Percentiles rank a stretch among this genome's conserved stretches.
Conservation (phyloP, 352 stramenopile species). For the Stramenopiles sp. region DNA sequence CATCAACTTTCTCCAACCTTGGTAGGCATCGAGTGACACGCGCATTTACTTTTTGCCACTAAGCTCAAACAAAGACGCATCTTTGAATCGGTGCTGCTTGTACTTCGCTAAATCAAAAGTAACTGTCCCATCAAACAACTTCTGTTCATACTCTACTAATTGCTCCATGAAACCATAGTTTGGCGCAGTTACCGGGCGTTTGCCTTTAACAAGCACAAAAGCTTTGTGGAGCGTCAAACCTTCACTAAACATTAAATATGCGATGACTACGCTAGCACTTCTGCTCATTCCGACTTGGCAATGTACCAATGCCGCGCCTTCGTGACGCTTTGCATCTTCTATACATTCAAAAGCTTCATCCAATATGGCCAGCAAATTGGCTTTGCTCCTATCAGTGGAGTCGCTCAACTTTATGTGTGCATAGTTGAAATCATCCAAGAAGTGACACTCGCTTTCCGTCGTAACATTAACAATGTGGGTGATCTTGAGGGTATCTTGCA, state of each 20-base stretch:
- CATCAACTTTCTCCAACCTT: too few relatives aligned
- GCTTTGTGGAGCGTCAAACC: background rate
- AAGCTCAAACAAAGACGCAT: background rate
- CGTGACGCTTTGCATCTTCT: background rate
- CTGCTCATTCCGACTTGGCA: background rate
- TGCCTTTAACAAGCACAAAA: background rate
- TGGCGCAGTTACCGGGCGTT: background rate
- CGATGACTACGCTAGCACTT: background rate
- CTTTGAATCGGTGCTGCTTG: background rate
- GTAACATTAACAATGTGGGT: background rate
- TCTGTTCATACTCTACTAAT: background rate
- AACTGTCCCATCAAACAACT: background rate
- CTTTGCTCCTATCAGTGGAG: background rate
- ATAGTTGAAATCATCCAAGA: background rate
- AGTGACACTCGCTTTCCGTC: background rate
- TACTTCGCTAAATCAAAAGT: background rate
- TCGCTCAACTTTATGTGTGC: background rate
- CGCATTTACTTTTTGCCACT: too few relatives aligned
- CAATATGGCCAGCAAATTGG: background rate
- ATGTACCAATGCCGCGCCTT: background rate
- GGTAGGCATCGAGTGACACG: too few relatives aligned
- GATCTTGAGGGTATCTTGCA: background rate
- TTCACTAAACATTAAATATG: conserved; percentile 10
- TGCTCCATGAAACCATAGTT: background rate
- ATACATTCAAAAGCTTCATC: background rate